Percentiles rank a stretch among this genome's conserved stretches.
Evolutionary conservation across 1,139 yeast genomes (phyloP).

Genomic region (Eremothecium coryli): DNA sequence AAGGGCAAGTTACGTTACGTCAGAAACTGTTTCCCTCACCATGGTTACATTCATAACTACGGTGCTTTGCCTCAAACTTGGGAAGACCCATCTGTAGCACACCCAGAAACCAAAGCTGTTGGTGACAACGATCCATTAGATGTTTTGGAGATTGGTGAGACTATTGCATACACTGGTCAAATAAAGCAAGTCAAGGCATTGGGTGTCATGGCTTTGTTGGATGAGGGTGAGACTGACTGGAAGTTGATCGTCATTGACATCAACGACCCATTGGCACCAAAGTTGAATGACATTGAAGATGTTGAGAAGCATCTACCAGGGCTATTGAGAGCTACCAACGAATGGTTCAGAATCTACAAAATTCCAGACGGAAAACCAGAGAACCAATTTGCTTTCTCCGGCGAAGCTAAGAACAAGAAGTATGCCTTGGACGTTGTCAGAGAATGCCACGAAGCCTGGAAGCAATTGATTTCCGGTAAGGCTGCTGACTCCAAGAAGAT

Average conservation of each 20-base stretch:
- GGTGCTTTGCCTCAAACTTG: slow-evolving; percentile 95
- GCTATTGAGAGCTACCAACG: slow-evolving; percentile 68
- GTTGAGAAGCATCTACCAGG: slow-evolving; percentile 73
- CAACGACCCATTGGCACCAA: slow-evolving; percentile 66
- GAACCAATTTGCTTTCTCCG: slow-evolving; percentile 79
- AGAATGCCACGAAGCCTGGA: slow-evolving; percentile 71
- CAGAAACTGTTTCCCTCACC: slow-evolving; percentile 80
- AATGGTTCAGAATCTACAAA: slow-evolving; percentile 88
- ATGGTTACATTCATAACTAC: slow-evolving; percentile 85
- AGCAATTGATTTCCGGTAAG: slow-evolving; percentile 44
- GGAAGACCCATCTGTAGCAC: slow-evolving; percentile 71
- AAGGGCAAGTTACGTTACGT: slow-evolving; percentile 78
- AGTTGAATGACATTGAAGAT: slow-evolving; percentile 66
- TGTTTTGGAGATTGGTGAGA: slow-evolving; percentile 80
- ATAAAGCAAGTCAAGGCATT: slow-evolving; percentile 74
- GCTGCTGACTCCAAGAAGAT: slow-evolving; percentile 40
- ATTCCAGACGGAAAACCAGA: slow-evolving; percentile 86
- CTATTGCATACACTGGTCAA: slow-evolving; percentile 63
- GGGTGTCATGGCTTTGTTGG: slow-evolving; percentile 80
- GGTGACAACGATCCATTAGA: slow-evolving; percentile 92
- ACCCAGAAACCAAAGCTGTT: slow-evolving; percentile 69
- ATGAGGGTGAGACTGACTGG: slow-evolving; percentile 95
- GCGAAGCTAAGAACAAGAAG: slow-evolving; percentile 62
- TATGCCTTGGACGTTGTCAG: slow-evolving; percentile 65
- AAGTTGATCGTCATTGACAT: slow-evolving; percentile 71